Conservation (phyloP, 2,329 filamentous ascomycete species). For the Fusarium sp. region DNA sequence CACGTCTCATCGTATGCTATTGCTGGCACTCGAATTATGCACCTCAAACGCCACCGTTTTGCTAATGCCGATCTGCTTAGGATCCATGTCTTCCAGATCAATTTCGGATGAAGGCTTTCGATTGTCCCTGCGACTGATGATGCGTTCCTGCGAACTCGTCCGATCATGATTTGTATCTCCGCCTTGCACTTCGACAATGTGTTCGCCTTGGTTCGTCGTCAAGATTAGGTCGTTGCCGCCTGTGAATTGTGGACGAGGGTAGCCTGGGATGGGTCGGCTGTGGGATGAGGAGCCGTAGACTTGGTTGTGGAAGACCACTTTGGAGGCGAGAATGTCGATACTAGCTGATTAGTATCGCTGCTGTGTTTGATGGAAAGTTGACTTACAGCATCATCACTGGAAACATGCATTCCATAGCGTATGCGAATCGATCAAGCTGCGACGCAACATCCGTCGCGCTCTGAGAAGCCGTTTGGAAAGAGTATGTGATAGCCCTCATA, state of each 20-base stretch:
- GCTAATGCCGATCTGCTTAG: constrained; percentile 37
- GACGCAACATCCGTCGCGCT: constrained; percentile 52
- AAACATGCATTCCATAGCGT: constrained; percentile 57
- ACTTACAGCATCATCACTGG: constrained; percentile 56
- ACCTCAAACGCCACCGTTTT: constrained; percentile 41
- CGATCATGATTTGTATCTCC: constrained; percentile 11
- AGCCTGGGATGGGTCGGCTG: constrained; percentile 20
- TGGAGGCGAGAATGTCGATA: constrained; percentile 52
- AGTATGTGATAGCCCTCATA: constrained; percentile 56
- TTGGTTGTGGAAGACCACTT: constrained; percentile 45
- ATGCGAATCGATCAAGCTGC: constrained; percentile 56
- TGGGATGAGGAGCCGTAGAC: constrained; percentile 39
- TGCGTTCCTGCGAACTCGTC: constrained; percentile 39
- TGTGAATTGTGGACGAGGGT: constrained; percentile 25
- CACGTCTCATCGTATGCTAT: constrained; percentile 3
- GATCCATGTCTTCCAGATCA: constrained; percentile 41
- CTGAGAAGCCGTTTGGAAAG: constrained; percentile 53
- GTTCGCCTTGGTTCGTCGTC: constrained; percentile 37
- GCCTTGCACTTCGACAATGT: constrained; percentile 38
- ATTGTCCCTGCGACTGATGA: constrained; percentile 33
- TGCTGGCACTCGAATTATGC: constrained; percentile 19
- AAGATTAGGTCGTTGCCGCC: constrained; percentile 28
- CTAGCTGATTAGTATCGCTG: constrained; percentile 20
- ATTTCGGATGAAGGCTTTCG: constrained; percentile 36
- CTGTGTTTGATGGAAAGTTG: accelerated